Percentiles rank a stretch among this genome's conserved stretches.
Evolutionary conservation across 768 basidiomycete genomes (phyloP).

Genomic region (Coprinopsis strossmayeri): DNA sequence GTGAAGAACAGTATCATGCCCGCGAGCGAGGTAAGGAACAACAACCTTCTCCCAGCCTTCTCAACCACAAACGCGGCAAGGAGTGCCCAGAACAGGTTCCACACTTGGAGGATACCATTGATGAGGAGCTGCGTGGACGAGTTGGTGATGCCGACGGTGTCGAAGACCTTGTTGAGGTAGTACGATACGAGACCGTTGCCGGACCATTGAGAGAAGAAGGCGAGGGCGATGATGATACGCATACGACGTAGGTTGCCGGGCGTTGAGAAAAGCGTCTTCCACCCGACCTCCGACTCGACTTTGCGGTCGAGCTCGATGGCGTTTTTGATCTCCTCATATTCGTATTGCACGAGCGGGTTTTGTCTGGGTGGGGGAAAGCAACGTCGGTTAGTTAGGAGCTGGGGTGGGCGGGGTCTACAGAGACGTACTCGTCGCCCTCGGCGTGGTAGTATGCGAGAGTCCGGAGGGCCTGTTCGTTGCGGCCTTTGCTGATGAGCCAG

Average conservation of each 20-base stretch:
- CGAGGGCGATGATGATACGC: constrained; percentile 68
- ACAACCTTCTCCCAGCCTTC: constrained; percentile 57
- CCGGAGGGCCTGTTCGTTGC: constrained; percentile 59
- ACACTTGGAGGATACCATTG: constrained; percentile 81
- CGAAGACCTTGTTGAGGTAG: constrained; percentile 72
- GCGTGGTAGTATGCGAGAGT: constrained; percentile 81
- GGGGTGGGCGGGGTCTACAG: too few relatives aligned
- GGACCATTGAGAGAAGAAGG: constrained; percentile 84
- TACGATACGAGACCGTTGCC: constrained; percentile 81
- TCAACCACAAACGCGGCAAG: constrained; percentile 40
- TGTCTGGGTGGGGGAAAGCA: too few relatives aligned
- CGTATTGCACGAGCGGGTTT: constrained; percentile 65
- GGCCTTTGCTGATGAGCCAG: constrained; percentile 74
- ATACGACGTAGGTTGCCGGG: constrained; percentile 72
- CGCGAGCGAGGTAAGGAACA: constrained; percentile 54
- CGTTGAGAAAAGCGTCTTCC: constrained; percentile 60
- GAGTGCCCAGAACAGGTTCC: constrained; percentile 52
- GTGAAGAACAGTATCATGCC: constrained; percentile 65
- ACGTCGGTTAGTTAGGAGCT: too few relatives aligned
- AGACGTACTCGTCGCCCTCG: constrained; percentile 63
- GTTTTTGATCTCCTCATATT: constrained; percentile 77
- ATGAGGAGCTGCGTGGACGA: constrained; percentile 65
- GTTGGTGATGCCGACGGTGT: constrained; percentile 58
- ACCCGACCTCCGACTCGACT: constrained; percentile 55
- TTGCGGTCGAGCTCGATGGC: constrained; percentile 64